Percentiles rank a stretch among this genome's conserved stretches.
These are phyloP conservation scores for Elasticomyces elasticus DNA, from an alignment of 495 filamentous ascomycete species.

Conservation along the genomic window DNA sequence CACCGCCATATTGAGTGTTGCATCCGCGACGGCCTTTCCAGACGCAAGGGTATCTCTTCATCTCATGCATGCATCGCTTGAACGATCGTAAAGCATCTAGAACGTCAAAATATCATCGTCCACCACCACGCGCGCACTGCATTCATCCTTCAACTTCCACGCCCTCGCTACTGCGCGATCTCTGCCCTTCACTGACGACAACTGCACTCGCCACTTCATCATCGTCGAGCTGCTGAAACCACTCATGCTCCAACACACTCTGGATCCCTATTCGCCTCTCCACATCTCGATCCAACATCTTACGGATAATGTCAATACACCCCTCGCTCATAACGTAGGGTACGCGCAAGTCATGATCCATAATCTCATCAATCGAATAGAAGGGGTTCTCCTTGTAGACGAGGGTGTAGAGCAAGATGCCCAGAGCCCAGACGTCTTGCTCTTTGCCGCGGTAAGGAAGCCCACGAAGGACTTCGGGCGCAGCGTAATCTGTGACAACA, in stretches of 20 bases:
- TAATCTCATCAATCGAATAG: slow-evolving; percentile 98
- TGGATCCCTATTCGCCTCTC: slow-evolving; percentile 69
- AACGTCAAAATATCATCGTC: too few species aligned
- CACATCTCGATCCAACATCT: slow-evolving; percentile 87
- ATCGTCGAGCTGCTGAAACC: too few species aligned
- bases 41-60: too few species aligned
- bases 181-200: too few species aligned
- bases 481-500: slow-evolving; percentile 70
- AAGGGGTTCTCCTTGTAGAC: slow-evolving; percentile 99
- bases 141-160: too few species aligned
- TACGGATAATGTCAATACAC: slow-evolving; percentile 77
- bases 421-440: slow-evolving; percentile 98
- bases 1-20: too few species aligned
- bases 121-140: too few species aligned
- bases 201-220: too few species aligned
- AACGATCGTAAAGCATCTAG: too few species aligned
- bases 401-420: slow-evolving; percentile 94
- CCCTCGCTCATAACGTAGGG: slow-evolving; percentile 86
- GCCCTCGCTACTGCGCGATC: too few species aligned
- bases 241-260: slow-evolving; percentile 75
- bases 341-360: slow-evolving; percentile 88
- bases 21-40: too few species aligned
- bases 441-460: slow-evolving; percentile 89
- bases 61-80: too few species aligned
- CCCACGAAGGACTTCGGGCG: slow-evolving; percentile 91